Evolutionary conservation across 2,329 filamentous ascomycete genomes (phyloP), one percentile per base, ranked within the genome.

Genomic region (Trichoderma oligosporum): DNA sequence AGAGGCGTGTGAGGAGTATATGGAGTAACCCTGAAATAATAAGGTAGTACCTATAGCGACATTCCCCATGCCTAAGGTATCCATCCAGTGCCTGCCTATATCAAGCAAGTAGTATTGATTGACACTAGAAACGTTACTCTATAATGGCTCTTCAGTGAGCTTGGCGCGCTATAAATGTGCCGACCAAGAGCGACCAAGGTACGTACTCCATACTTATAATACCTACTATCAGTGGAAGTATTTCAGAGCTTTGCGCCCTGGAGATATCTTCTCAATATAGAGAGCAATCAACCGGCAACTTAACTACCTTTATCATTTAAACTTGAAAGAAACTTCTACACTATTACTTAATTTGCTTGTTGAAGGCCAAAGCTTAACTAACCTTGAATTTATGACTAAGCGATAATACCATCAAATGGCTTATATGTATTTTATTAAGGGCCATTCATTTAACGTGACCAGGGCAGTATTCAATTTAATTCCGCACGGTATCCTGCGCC

Each of bases 391-490:
- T 4, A 27, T 54, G 49, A 54, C 49, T 54, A 44, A 54, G 49
- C 46, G 18, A 14, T 14, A 16, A 20, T 5, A 3, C 38, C 42
- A 20, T 38, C 49, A 42, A 42, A 38, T 12, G 20, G 8, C 25
- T n/a, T n/a, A n/a, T n/a, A n/a, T n/a, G 18, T 20, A 42, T 53
- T 53, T 53, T 25, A 53, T 33, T 53, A 41, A 53, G 49, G 49
- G 49, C 49, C 29, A 31, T 38, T 53, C 49, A 53, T 53, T 38
- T 33, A 31, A 42, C 11, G 14, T 29, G 33, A 9, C 18, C 36
- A 20, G 42, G 25, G 27, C 49, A 36, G 49, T 35, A 42, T 18
- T 18, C 42, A 42, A 25, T 12, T 16, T 5, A 4, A 7, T 11
- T 20, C 12, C 48, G 41, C 48, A 52, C 48, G 18, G 48, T 41